Evolutionary conservation across 768 basidiomycete genomes (phyloP).

Genomic region (Leccinum incarnatum): DNA sequence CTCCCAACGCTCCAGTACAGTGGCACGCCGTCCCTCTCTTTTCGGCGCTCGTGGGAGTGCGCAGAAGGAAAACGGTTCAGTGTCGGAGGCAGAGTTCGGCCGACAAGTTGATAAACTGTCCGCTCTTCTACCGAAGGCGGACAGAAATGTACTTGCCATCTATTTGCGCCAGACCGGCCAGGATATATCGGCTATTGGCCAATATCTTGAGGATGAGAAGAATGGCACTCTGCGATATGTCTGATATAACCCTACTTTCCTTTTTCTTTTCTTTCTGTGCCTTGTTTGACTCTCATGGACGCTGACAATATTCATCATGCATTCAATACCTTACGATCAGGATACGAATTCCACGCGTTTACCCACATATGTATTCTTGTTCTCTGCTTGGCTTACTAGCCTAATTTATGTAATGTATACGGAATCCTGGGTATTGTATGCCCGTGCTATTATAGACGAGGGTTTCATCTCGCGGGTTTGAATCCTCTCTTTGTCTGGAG

Average conservation of each 20-base stretch:
- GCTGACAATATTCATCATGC: constrained; percentile 8
- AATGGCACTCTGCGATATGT: constrained; percentile 55
- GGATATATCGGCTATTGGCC: constrained; percentile 82
- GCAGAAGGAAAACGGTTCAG: constrained; percentile 1
- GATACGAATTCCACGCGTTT: constrained; percentile 4
- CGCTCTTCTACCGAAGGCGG: constrained; percentile 70
- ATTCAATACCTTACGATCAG: constrained; percentile 13
- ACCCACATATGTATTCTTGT: constrained; percentile 23
- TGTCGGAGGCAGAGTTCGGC: constrained; percentile 47
- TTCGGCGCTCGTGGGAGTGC: constrained; percentile 22
- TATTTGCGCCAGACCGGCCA: constrained; percentile 75
- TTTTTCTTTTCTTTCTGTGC: constrained; percentile 3
- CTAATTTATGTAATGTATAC: constrained; percentile 16
- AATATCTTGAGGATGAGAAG: constrained; percentile 82
- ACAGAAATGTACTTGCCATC: constrained; percentile 60
- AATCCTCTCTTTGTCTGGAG: constrained; percentile 44
- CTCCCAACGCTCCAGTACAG: constrained; percentile 32
- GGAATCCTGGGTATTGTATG: background rate
- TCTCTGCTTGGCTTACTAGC: constrained; percentile 10
- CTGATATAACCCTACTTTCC: constrained; percentile 16
- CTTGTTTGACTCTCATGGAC: constrained; percentile 5
- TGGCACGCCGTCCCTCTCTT: constrained; percentile 30
- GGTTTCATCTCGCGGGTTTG: constrained; percentile 38
- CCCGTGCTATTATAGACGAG: background rate
- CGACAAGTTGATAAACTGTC: constrained; percentile 69